phyloP scores from a whole-genome alignment of 257 asterid species.

The Euphrasia confusa region DNA sequence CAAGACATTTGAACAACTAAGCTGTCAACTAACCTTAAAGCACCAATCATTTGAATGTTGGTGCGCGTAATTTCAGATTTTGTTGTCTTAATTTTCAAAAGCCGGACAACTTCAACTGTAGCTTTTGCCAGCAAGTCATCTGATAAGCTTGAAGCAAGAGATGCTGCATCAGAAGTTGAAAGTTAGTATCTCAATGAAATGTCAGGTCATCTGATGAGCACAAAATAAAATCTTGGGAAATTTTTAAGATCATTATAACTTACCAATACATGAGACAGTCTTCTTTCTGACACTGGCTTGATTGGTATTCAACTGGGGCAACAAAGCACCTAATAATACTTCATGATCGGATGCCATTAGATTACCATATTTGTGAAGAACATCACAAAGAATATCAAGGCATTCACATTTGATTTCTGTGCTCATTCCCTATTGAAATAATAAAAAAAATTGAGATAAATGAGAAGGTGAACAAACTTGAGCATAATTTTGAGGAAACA shows the following conservation, averaged over 20 bases:
- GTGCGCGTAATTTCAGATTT: conserved; percentile 90
- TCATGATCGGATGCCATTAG: conserved; percentile 85
- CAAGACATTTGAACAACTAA: neutral
- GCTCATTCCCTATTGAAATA: conserved; percentile 61
- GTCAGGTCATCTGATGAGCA: conserved; percentile 11
- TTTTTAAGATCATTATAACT: conserved; percentile 23
- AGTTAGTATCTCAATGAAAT: conserved; percentile 18
- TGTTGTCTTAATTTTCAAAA: conserved; percentile 51
- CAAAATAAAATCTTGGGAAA: conserved; percentile 12
- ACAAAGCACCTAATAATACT: conserved; percentile 58
- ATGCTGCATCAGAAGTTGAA: conserved; percentile 53
- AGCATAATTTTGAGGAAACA: conserved; percentile 2
- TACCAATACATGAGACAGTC: conserved; percentile 95
- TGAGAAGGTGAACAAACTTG: neutral
- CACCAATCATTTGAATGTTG: conserved; percentile 97
- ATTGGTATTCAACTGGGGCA: conserved; percentile 81
- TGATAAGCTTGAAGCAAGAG: conserved; percentile 93
- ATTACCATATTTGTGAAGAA: conserved; percentile 95
- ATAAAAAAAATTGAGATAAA: conserved; percentile 11
- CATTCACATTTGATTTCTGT: conserved; percentile 96
- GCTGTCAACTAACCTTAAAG: conserved; percentile 59
- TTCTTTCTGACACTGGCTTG: conserved; percentile 97
- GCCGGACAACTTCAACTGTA: conserved; percentile 71
- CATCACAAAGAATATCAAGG: conserved; percentile 90
- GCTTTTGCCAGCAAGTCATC: conserved; percentile 95